These are phyloP conservation scores for Euphorbia lathyris DNA, from an alignment of 345 rosid genomes.

Conservation along the genomic window DNA sequence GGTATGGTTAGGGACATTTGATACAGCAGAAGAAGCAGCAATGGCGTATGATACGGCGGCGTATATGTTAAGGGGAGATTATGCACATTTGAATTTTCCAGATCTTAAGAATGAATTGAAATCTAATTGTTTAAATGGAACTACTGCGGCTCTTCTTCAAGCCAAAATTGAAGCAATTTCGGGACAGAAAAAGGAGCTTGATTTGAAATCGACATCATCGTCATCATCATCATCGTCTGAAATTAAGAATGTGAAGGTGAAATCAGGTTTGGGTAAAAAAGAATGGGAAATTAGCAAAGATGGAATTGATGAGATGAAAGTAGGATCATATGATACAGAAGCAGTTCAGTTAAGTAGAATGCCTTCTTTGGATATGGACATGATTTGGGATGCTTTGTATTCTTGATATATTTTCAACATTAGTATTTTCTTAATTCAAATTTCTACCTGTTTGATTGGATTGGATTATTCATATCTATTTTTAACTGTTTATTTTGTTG, in stretches of 20 bases:
- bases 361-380: conserved; percentile 98
- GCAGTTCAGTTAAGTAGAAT: conserved; percentile 83
- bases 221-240: too few relatives aligned
- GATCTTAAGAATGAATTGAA: conserved; percentile 55
- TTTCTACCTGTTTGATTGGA: too few relatives aligned
- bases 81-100: conserved; percentile 88
- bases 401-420: conserved; percentile 35
- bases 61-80: conserved; percentile 76
- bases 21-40: conserved; percentile 93
- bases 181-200: conserved; percentile 19
- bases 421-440: too few relatives aligned
- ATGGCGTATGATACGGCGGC: conserved; percentile 92
- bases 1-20: conserved; percentile 94
- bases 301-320: conserved; percentile 30
- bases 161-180: conserved; percentile 59
- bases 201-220: not conserved
- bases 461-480: too few relatives aligned
- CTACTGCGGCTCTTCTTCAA: conserved; percentile 62
- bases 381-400: conserved; percentile 90
- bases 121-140: conserved; percentile 40
- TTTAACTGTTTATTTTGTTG: too few relatives aligned
- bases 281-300: conserved; percentile 27
- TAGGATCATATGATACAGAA: conserved; percentile 41
- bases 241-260: too few relatives aligned
- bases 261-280: conserved; percentile 14